phyloP scores from a whole-genome alignment of 2,329 filamentous ascomycete species.

The Phoma sp. region DNA sequence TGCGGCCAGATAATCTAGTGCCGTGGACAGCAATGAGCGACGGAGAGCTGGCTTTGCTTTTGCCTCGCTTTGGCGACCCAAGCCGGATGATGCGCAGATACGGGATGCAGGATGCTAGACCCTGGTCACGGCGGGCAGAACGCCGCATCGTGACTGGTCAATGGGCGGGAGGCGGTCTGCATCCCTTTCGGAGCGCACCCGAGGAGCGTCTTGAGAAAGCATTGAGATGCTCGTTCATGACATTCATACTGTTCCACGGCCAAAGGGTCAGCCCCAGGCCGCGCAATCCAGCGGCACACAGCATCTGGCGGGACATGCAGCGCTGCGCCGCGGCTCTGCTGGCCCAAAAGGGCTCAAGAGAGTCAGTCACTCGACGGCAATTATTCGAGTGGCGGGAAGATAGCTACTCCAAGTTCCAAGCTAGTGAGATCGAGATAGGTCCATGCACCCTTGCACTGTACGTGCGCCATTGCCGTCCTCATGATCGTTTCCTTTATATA shows the following conservation, averaged over 20 bases:
- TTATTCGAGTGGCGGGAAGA: conserved; percentile 13
- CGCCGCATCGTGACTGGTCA: conserved; percentile 2
- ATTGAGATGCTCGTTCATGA: conserved; percentile 5
- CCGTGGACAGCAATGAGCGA: conserved; percentile 22
- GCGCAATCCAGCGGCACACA: conserved; percentile 16
- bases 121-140: conserved; percentile 16
- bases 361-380: conserved; percentile 7
- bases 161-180: background rate
- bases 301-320: conserved; percentile 21
- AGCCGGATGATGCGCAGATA: conserved; percentile 19
- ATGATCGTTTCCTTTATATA: conserved; percentile 41
- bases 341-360: conserved; percentile 12
- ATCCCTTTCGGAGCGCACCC: conserved; percentile 16
- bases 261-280: conserved; percentile 6
- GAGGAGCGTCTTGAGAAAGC: conserved; percentile 8
- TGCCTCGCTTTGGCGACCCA: conserved; percentile 16
- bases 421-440: conserved; percentile 19
- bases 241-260: conserved; percentile 4
- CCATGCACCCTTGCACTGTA: conserved; percentile 18
- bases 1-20: conserved; percentile 24
- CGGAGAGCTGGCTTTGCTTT: conserved; percentile 16
- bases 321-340: conserved; percentile 3
- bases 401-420: conserved; percentile 14
- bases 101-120: conserved; percentile 12
- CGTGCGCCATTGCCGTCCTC: conserved; percentile 22